Evolutionary conservation across 2,329 filamentous ascomycete genomes (phyloP), one percentile per base, ranked within the genome.

Genomic region (Juglanconis sp.): DNA sequence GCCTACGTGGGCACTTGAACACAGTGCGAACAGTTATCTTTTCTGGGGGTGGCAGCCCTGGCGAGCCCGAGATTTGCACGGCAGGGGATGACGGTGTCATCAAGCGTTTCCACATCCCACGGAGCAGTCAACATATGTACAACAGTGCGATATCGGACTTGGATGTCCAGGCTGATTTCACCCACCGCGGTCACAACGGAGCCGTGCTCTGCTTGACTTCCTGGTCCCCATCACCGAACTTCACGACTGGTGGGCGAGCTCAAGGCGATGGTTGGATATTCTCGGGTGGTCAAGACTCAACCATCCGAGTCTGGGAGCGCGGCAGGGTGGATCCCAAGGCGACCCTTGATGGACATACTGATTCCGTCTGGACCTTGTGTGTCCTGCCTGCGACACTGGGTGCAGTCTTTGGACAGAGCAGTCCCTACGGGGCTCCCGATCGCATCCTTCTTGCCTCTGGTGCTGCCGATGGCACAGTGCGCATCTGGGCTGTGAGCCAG

Each of bases 251-350:
- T 40, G 92, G 93, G 6, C 87, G 93, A 64, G 91, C 91, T 7
- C 87, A 90, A 68, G 94, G 94, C 36, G 95, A 98, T 68, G 95
- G 95, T 34, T 99, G 95, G 95, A 93, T 99, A 65, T 99, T 99
- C 74, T 98, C 94, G 5, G 95, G 95, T 63, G 95, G 95, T 4
- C 92, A 97, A 72, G 95, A 99, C 74, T 87, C 91, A 17, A 96
- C 92, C 6, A 87, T 99, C 42, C 87, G 93, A 35, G 92, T 99
- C 0, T 99, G 95, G 95, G 94, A 99, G 74, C 86, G 93, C 54
- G 94, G 94, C 34, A 83, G 94, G 51, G 92, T 99, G 36, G 95
- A 98, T 71, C 92, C 95, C 7, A 98, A 98, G 74, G 92, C 92
- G 2, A 96, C 92, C 0, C 80, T 99, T 4, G 92, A 97, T 66